Conservation (phyloP, 2,329 filamentous ascomycete genomes). For the Akanthomyces muscarius region DNA sequence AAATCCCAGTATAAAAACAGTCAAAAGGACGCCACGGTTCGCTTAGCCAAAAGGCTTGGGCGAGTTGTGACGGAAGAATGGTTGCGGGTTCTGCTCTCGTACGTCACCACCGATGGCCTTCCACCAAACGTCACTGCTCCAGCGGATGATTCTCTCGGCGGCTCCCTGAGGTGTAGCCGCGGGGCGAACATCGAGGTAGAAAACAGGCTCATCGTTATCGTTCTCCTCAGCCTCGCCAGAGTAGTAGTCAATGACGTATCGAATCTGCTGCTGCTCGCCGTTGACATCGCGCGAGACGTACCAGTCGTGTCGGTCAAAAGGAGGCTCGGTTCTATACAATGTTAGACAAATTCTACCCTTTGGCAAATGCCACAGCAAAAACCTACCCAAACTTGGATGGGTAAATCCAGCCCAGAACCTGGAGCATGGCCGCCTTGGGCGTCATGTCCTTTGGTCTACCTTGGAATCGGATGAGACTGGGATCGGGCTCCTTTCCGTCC, state of each 20-base stretch:
- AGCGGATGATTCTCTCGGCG: slow-evolving; percentile 77
- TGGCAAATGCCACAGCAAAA: not conserved
- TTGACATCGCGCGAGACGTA: slow-evolving; percentile 72
- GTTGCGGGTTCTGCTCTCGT: slow-evolving; percentile 41
- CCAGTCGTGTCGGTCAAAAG: slow-evolving; percentile 98
- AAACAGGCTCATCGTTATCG: slow-evolving; percentile 79
- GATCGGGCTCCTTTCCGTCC: slow-evolving; percentile 53
- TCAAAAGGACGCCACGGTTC: not conserved
- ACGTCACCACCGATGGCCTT: slow-evolving; percentile 71
- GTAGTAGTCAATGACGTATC: slow-evolving; percentile 98
- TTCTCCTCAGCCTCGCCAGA: slow-evolving; percentile 77
- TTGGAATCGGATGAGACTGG: slow-evolving; percentile 80
- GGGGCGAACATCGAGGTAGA: slow-evolving; percentile 90
- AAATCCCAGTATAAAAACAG: not conserved
- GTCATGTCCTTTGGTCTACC: slow-evolving; percentile 86
- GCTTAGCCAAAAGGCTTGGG: slow-evolving; percentile 18
- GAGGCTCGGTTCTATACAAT: slow-evolving; percentile 64
- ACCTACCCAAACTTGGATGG: slow-evolving; percentile 73
- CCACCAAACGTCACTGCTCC: slow-evolving; percentile 95
- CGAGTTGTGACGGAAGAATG: slow-evolving; percentile 29
- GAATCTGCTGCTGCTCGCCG: slow-evolving; percentile 69
- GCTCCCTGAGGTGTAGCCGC: slow-evolving; percentile 78
- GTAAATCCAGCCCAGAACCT: slow-evolving; percentile 73
- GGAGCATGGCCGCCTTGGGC: slow-evolving; percentile 82
- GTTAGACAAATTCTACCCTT: slow-evolving; percentile 19